Conservation (phyloP, 208 protist species). For the Leishmania martiniquensis region DNA sequence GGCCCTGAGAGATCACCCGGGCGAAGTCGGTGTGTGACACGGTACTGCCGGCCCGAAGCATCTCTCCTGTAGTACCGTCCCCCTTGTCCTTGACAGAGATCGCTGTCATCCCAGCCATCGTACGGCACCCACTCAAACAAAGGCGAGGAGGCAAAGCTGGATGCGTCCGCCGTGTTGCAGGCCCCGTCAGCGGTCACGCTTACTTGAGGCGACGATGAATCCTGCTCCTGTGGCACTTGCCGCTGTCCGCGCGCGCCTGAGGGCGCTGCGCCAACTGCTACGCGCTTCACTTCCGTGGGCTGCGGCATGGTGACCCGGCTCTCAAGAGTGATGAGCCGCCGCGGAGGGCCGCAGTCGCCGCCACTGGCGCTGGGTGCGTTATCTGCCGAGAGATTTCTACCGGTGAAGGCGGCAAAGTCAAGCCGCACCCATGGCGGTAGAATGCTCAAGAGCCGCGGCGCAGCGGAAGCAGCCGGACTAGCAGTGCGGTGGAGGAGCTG, state of each 20-base stretch:
- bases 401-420: slow-evolving; percentile 6
- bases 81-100: slow-evolving; percentile 17
- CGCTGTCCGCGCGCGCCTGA: background rate
- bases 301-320: background rate
- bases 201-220: background rate
- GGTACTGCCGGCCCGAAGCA: slow-evolving; percentile 6
- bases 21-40: slow-evolving; percentile 15
- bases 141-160: slow-evolving; percentile 14
- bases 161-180: slow-evolving; percentile 8
- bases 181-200: background rate
- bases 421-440: slow-evolving; percentile 21
- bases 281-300: background rate
- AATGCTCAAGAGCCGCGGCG: background rate
- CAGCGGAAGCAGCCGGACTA: background rate
- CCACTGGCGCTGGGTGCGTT: background rate
- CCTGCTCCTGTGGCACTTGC: background rate
- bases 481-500: background rate
- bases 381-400: background rate
- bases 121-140: slow-evolving; percentile 34
- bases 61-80: slow-evolving; percentile 14
- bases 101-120: slow-evolving; percentile 29
- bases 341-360: background rate
- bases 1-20: slow-evolving; percentile 17
- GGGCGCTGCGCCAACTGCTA: background rate
- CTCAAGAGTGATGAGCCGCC: background rate